Base-by-base conservation (phyloP, 176 grass and related monocot genomes). In the Poa pratensis region DNA sequence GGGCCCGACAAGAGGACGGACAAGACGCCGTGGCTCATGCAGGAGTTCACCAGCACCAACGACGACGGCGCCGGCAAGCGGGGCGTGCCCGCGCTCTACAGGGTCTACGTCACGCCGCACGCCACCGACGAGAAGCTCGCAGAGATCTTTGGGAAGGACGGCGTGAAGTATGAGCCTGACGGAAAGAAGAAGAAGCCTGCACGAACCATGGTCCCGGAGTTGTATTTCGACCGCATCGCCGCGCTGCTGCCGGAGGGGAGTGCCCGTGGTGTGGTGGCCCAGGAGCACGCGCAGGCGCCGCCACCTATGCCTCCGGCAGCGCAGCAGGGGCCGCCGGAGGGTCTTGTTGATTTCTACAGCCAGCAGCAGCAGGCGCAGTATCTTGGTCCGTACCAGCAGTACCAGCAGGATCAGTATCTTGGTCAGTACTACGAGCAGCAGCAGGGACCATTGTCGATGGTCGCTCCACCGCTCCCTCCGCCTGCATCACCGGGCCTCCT, bases 61-160 rank as follows among this genome's bases (percentile, higher is more conserved):
- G 80, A 69, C 7, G 42, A 72, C 7, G 74, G 43, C 26, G 13
- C 10, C n/a, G 74, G 27, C n/a, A 35, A 28, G 7, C 2, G 0
- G 1, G 23, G 6, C 32, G 18, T 53, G 54, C 19, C 24, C 7
- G 86, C 71, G 75, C 46, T 88, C 17, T 79, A 76, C 64, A 88
- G 14, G 73, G 12, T 88, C 28, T 83, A 88, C 74, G n/a, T 88
- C 74, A 17, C 86, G n/a, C 80, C 80, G 63, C 80, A 64, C 63
- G 77, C 77, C 18, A 2, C 16, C 43, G 4, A 15, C 1, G 15
- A 62, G 0, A 7, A 83, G 42, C 35, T 9, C n/a, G 19, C 1
- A 8, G 22, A 3, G 1, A 6, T 49, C 42, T 73, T 9, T 46
- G 70, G 70, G 70, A 42, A 73, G 70, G 22, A 73, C 12, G 40